These are phyloP conservation scores for Cladosporium velox DNA, from an alignment of 2,329 filamentous ascomycete genomes.

Conservation along the genomic window DNA sequence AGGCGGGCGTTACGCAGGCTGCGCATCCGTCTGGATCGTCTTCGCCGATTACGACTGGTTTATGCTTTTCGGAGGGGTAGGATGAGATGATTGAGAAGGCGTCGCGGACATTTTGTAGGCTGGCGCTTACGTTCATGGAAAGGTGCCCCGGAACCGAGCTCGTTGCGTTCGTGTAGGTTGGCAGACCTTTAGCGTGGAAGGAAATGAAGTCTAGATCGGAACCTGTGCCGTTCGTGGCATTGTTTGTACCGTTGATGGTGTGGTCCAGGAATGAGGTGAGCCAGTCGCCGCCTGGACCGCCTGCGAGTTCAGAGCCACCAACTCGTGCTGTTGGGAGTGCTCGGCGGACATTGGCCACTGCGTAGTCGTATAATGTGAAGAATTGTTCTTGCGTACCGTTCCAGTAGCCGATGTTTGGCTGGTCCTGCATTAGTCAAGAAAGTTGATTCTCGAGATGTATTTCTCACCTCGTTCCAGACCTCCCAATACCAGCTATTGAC, in stretches of 20 bases:
- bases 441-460: no score
- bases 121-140: not conserved
- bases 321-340: not conserved
- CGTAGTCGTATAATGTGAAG: not conserved
- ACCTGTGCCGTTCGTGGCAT: not conserved
- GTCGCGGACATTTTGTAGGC: not conserved
- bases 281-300: not conserved
- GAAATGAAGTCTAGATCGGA: not conserved
- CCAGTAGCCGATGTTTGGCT: not conserved
- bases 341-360: not conserved
- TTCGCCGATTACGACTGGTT: not conserved
- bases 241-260: not conserved
- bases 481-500: not conserved
- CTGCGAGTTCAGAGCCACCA: not conserved
- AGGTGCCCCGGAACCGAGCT: not conserved
- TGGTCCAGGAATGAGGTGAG: not conserved
- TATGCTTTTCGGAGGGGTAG: not conserved
- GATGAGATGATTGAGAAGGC: not conserved
- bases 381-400: not conserved
- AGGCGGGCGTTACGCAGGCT: not conserved
- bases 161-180: not conserved
- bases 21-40: not conserved
- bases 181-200: not conserved
- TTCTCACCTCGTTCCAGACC: not conserved
- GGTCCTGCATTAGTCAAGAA: no score